phyloP scores from a whole-genome alignment of 2,329 filamentous ascomycete species.

The Hypomyces perniciosus region DNA sequence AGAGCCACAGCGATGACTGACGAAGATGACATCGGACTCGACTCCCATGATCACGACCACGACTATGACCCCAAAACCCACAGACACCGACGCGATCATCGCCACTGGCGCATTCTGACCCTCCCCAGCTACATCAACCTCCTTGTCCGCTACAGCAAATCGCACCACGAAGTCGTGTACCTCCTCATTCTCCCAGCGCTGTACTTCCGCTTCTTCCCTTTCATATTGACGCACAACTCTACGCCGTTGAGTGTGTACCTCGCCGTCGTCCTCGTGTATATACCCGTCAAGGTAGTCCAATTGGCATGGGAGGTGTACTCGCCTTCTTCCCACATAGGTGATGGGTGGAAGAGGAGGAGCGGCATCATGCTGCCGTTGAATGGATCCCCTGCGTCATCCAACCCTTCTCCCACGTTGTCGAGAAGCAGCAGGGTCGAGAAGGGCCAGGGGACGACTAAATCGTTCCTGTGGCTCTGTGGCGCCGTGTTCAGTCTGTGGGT shows the following conservation, averaged over 20 bases:
- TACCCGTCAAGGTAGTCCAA: conserved; percentile 6
- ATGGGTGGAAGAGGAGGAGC: conserved; percentile 7
- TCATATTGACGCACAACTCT: conserved; percentile 12
- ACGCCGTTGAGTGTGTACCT: conserved; percentile 10
- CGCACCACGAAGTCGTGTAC: conserved; percentile 3
- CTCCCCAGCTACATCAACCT: neutral
- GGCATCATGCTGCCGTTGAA: conserved; percentile 1
- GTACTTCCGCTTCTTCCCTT: conserved; percentile 11
- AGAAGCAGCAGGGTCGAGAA: neutral
- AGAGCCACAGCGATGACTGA: no score
- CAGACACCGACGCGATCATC: neutral
- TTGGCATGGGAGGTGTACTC: conserved; percentile 5
- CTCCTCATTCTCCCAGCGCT: conserved; percentile 5
- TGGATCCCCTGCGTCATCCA: neutral
- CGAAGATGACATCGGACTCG: no score
- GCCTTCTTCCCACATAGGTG: neutral
- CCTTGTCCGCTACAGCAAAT: conserved; percentile 4
- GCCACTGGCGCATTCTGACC: neutral
- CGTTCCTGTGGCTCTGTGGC: conserved; percentile 8
- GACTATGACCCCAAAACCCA: neutral
- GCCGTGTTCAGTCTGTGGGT: conserved; percentile 10
- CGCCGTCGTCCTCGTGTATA: conserved; percentile 10
- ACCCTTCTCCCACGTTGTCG: neutral
- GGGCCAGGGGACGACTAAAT: neutral
- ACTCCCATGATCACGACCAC: neutral